Conservation (phyloP, 192 early-diverging fungal genomes). For the Chytriomyces sp. region DNA sequence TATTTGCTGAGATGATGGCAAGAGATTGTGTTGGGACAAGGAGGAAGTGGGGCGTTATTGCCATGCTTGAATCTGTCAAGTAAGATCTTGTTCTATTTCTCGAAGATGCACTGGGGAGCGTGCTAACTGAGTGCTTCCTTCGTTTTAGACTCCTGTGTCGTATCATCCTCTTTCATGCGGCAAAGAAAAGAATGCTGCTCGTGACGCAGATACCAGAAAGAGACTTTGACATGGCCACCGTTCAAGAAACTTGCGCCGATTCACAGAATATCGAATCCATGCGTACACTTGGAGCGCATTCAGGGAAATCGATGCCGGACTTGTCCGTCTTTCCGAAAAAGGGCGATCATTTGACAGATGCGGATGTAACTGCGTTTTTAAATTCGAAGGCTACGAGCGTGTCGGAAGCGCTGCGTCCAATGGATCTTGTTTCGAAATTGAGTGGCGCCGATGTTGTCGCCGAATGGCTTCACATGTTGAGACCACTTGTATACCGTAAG, state of each 20-base stretch:
- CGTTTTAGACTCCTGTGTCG: background rate
- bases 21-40: conserved; percentile 67
- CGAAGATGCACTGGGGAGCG: background rate
- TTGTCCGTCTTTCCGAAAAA: conserved; percentile 38
- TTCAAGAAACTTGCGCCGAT: background rate
- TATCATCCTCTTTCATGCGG: background rate
- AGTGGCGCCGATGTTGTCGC: conserved; percentile 60
- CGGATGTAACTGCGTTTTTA: conserved; percentile 7
- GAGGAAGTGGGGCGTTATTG: conserved; percentile 65
- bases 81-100: conserved; percentile 40
- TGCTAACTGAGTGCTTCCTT: too few relatives aligned
- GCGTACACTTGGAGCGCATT: background rate
- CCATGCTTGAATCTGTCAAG: conserved; percentile 72
- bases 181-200: background rate
- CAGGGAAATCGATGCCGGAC: conserved; percentile 44
- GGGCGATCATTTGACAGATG: conserved; percentile 26
- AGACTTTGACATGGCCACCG: conserved; percentile 62
- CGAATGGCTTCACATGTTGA: conserved; percentile 81
- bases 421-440: conserved; percentile 69
- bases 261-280: too few relatives aligned
- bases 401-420: conserved; percentile 62
- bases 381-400: conserved; percentile 39
- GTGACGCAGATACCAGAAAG: conserved; percentile 53
- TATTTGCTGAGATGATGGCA: conserved; percentile 79
- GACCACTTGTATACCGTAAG: conserved; percentile 85